These are phyloP conservation scores for Onygenales sp. DNA, from an alignment of 2,329 filamentous ascomycete species.

Conservation along the genomic window DNA sequence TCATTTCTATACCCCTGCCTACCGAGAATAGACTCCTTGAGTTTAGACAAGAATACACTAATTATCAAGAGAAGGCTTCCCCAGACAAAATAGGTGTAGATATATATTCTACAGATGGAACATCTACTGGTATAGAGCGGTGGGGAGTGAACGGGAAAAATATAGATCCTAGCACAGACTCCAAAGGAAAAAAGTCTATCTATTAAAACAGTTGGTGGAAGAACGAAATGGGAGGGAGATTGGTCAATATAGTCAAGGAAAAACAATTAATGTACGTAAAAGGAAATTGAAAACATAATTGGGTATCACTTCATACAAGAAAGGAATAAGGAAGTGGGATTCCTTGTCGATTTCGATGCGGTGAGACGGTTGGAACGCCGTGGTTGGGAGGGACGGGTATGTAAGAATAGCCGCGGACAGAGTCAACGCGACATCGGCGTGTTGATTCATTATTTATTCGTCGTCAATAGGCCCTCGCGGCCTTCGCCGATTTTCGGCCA, in stretches of 20 bases:
- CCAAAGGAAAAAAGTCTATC: neutral
- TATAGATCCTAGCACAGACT: neutral
- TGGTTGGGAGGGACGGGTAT: neutral
- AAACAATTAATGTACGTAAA: neutral
- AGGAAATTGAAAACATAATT: neutral
- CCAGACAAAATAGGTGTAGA: too few species aligned
- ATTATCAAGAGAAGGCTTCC: too few species aligned
- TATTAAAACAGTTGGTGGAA: neutral
- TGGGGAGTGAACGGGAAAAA: neutral
- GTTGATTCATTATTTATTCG: neutral
- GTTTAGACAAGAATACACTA: too few species aligned
- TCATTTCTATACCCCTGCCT: too few species aligned
- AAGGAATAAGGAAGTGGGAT: neutral
- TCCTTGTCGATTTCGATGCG: neutral
- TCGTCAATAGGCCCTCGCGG: neutral
- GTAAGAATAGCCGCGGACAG: neutral
- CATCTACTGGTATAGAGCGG: too few species aligned
- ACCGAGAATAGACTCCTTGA: too few species aligned
- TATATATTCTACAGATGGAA: neutral
- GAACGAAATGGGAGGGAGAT: too few species aligned
- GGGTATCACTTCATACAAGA: slow-evolving; percentile 1
- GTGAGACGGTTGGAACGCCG: neutral
- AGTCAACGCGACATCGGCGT: too few species aligned
- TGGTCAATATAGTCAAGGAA: too few species aligned
- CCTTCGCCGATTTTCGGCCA: neutral